These are phyloP conservation scores for Acaromyces ingoldii DNA, from an alignment of 1,284 basidiomycete species.

Conservation along the genomic window DNA sequence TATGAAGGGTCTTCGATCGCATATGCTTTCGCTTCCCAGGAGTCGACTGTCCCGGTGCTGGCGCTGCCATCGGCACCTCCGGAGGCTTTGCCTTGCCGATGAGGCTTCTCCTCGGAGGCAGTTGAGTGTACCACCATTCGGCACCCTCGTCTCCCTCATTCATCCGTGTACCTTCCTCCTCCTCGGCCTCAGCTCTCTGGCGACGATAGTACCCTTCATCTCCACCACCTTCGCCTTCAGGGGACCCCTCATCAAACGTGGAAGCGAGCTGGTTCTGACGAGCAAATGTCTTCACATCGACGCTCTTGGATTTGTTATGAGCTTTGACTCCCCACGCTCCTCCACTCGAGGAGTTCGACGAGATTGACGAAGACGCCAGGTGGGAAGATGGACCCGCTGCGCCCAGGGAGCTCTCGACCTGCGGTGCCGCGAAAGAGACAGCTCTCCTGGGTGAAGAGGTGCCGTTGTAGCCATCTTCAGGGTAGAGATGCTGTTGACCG, in stretches of 20 bases:
- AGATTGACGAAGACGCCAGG: too few relatives aligned
- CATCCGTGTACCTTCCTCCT: not conserved
- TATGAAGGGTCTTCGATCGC: too few relatives aligned
- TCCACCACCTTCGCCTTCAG: not conserved
- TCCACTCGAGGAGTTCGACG: not conserved
- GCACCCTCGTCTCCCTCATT: too few relatives aligned
- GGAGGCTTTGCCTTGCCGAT: not conserved
- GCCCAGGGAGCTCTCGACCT: not conserved
- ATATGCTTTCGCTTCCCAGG: too few relatives aligned
- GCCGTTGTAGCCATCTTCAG: not conserved
- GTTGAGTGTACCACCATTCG: too few relatives aligned
- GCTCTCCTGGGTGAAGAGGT: slow-evolving; percentile 10
- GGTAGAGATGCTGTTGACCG: slow-evolving; percentile 1
- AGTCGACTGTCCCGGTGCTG: too few relatives aligned
- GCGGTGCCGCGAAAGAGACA: slow-evolving; percentile 15
- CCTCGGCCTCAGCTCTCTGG: not conserved
- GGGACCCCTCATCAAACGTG: not conserved
- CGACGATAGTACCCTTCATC: slow-evolving; percentile 7
- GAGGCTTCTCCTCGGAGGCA: too few relatives aligned
- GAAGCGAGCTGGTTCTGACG: slow-evolving; percentile 7
- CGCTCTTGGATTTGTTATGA: slow-evolving; percentile 16
- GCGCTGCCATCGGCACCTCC: too few relatives aligned
- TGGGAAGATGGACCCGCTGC: too few relatives aligned
- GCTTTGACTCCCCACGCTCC: not conserved
- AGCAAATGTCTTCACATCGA: slow-evolving; percentile 23